A percentile compares a stretch with the other conserved stretches of the same genome.
These are phyloP conservation scores for Ceratocystis lukuohia DNA, from an alignment of 2,329 filamentous ascomycete species.

Conservation along the genomic window DNA sequence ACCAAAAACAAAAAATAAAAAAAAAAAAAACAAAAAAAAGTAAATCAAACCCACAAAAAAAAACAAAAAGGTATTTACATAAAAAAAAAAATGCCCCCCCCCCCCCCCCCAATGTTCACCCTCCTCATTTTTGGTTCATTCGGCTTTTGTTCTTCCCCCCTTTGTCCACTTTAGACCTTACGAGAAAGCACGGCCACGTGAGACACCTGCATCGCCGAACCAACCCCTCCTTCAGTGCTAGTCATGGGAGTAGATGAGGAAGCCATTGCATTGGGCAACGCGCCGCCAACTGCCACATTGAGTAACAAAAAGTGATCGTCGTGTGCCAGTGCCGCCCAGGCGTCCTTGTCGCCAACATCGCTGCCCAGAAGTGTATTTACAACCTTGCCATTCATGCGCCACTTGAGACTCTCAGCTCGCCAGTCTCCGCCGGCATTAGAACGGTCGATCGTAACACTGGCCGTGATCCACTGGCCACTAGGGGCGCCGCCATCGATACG, in stretches of 20 bases:
- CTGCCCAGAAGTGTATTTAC: slow-evolving; percentile 24
- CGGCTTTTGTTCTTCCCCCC: neutral
- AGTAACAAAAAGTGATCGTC: slow-evolving; percentile 28
- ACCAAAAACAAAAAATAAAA: too few relatives aligned
- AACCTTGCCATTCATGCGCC: slow-evolving; percentile 27
- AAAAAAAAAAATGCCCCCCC: too few relatives aligned
- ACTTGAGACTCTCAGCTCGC: slow-evolving; percentile 26
- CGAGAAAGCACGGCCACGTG: slow-evolving; percentile 27
- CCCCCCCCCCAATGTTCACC: neutral
- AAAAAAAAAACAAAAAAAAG: too few relatives aligned
- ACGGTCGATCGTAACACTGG: slow-evolving; percentile 27
- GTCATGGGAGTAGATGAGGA: slow-evolving; percentile 26
- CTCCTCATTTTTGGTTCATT: neutral
- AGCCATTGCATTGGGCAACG: slow-evolving; percentile 28
- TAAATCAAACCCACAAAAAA: too few relatives aligned
- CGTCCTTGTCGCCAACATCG: slow-evolving; percentile 23
- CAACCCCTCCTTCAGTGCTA: slow-evolving; percentile 26
- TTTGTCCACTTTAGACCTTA: neutral
- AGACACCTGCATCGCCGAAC: slow-evolving; percentile 29
- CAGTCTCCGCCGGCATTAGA: slow-evolving; percentile 21
- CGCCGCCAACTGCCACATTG: slow-evolving; percentile 31
- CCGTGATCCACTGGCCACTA: slow-evolving; percentile 27
- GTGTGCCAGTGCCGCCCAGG: slow-evolving; percentile 26
- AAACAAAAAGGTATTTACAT: too few relatives aligned
- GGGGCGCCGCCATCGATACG: slow-evolving; percentile 20